A percentile compares a stretch with the other conserved stretches of the same genome.
phyloP scores from a whole-genome alignment of 23 red algal genomes.

The Gracilaria vermiculophylla region DNA sequence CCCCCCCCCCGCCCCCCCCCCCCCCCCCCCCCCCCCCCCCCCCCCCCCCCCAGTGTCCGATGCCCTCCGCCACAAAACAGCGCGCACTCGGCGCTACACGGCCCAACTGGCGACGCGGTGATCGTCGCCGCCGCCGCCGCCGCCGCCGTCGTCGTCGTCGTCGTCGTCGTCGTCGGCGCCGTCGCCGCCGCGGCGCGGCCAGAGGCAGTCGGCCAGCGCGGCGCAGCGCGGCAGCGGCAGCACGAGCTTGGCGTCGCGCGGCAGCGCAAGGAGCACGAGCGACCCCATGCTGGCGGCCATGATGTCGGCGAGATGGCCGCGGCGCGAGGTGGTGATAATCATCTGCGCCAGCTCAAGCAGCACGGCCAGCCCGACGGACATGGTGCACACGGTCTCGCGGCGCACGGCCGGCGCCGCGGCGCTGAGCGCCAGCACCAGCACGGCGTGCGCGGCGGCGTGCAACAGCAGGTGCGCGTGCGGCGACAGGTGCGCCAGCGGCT shows the following conservation, averaged over 20 bases:
- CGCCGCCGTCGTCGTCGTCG: slow-evolving; percentile 38
- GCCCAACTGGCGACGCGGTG: slow-evolving; percentile 65
- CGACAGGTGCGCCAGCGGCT: neutral
- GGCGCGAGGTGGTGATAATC: neutral
- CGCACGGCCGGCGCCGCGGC: neutral
- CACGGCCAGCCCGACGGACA: neutral
- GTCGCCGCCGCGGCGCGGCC: no score
- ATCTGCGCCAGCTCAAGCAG: slow-evolving; percentile 23
- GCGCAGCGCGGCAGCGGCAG: neutral
- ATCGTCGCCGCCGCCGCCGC: slow-evolving; percentile 29
- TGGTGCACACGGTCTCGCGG: slow-evolving; percentile 3
- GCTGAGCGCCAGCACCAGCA: slow-evolving; percentile 5
- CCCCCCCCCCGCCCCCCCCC: no score
- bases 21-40: no score
- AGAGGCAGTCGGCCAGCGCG: neutral
- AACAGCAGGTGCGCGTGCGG: slow-evolving; percentile 11
- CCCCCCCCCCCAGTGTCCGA: no score
- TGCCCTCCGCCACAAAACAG: neutral
- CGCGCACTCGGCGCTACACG: neutral
- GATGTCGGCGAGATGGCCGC: neutral
- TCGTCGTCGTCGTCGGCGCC: slow-evolving; percentile 57
- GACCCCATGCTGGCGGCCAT: slow-evolving; percentile 33
- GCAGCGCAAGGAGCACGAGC: neutral
- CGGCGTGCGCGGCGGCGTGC: slow-evolving; percentile 25
- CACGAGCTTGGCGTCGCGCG: slow-evolving; percentile 15